Conservation (phyloP, 2,329 filamentous ascomycete species). For the Colletotrichum tanaceti region DNA sequence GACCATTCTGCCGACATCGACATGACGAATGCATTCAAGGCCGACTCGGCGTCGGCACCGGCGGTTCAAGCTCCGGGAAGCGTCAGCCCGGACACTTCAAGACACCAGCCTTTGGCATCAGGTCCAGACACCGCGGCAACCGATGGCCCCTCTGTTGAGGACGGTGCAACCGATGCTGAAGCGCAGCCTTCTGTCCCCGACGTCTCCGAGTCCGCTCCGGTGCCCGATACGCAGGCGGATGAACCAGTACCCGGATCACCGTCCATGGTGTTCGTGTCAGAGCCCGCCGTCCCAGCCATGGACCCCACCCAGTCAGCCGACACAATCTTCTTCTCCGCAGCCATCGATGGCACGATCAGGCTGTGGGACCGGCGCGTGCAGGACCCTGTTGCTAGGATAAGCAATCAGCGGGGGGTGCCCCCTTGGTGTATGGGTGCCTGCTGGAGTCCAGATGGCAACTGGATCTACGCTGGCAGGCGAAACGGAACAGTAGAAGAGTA, state of each 20-base stretch:
- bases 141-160: conserved; percentile 6
- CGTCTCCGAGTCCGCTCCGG: conserved; percentile 26
- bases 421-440: conserved; percentile 98
- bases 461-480: conserved; percentile 89
- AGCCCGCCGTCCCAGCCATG: conserved; percentile 54
- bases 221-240: conserved; percentile 19
- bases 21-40: conserved; percentile 50
- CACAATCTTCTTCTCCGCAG: conserved; percentile 87
- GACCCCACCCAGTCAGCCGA: conserved; percentile 73
- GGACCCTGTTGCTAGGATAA: conserved; percentile 82
- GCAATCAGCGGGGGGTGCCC: conserved; percentile 78
- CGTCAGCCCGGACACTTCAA: conserved; percentile 30
- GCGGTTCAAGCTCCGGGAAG: conserved; percentile 43
- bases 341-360: conserved; percentile 87
- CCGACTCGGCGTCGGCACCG: conserved; percentile 46
- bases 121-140: conserved; percentile 13
- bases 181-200: not conserved
- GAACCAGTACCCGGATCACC: conserved; percentile 48
- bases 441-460: conserved; percentile 96
- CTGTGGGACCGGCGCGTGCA: conserved; percentile 89
- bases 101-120: conserved; percentile 16
- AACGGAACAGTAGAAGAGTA: conserved; percentile 97
- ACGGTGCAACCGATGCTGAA: conserved; percentile 5
- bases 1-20: conserved; percentile 58
- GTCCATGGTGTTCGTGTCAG: conserved; percentile 53